Base-by-base conservation (phyloP, 2,329 filamentous ascomycete genomes). In the Dactylellina parvicollis region DNA sequence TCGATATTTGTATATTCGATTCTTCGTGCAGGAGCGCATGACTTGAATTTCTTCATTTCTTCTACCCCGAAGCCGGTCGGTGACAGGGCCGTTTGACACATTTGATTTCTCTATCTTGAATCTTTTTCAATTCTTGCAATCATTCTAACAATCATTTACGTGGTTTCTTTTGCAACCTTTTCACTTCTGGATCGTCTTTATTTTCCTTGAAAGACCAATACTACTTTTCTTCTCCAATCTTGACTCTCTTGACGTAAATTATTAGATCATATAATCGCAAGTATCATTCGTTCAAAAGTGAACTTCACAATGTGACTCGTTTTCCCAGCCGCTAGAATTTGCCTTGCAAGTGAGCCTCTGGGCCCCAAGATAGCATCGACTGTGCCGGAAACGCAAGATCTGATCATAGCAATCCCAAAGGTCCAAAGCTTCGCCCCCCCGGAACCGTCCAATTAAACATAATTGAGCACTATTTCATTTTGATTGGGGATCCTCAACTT, bases 1-100 rank as follows among this genome's bases (percentile, higher is more conserved):
- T 60, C 44, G 46, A 49, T n/a, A 44, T 79, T 64, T 79, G 80
- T 81, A 80, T 79, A 79, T 78, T 80, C 78, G 80, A 80, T 79
- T 80, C 66, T 73, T 74, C 75, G 75, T 70, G 69, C 73, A 70
- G 71, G 75, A 76, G 73, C 75, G 79, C 76, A 59, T 79, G 74
- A 76, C 76, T 79, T 79, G 49, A 38, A 4, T 80, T 81, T 80
- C 79, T 79, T 78, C n/a, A n/a, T 75, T 75, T 54, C 9, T 65
- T 71, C 64, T 50, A 76, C 73, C 71, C 75, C 36, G 3, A 30
- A 26, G 34, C 49, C 24, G n/a, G 16, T 47, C 28, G 18, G 55
- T 44, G 20, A 50, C 20, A n/a, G 54, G 50, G 4, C 44, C 28
- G 22, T 65, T 72, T 49, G 22, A 59, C 8, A 47, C 32, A 64